Percentiles rank a stretch among this genome's conserved stretches.
Evolutionary conservation across 2,329 filamentous ascomycete genomes (phyloP).

Genomic region (Colletotrichum sp.): DNA sequence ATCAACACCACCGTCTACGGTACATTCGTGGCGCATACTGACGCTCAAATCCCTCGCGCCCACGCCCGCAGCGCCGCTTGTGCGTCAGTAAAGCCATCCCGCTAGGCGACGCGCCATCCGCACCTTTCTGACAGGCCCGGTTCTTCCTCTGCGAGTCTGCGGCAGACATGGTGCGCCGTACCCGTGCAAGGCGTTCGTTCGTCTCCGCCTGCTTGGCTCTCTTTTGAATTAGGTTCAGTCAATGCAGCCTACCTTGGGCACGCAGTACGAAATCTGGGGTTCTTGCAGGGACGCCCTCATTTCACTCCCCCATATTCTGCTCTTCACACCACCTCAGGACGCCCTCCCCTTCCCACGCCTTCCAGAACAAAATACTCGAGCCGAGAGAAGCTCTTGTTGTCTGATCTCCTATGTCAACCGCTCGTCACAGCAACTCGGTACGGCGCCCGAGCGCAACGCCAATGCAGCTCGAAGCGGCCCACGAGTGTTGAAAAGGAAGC

Average conservation of each 20-base stretch:
- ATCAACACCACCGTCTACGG: background rate
- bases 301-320: background rate
- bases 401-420: background rate
- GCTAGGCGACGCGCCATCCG: background rate
- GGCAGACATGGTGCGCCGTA: background rate
- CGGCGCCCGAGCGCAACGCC: background rate
- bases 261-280: background rate
- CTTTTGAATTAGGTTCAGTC: background rate
- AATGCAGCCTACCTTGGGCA: background rate
- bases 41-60: background rate
- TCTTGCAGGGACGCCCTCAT: background rate
- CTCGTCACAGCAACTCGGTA: background rate
- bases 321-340: background rate
- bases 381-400: background rate
- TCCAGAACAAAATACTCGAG: background rate
- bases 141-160: background rate
- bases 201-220: background rate
- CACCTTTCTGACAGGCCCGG: background rate
- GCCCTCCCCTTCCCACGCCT: background rate
- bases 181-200: background rate
- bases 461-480: background rate
- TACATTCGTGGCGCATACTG: background rate
- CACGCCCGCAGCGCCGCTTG: background rate
- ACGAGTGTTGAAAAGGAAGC: background rate
- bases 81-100: background rate